phyloP scores from a whole-genome alignment of 495 filamentous ascomycete genomes.

The Annulohypoxylon maeteangense region DNA sequence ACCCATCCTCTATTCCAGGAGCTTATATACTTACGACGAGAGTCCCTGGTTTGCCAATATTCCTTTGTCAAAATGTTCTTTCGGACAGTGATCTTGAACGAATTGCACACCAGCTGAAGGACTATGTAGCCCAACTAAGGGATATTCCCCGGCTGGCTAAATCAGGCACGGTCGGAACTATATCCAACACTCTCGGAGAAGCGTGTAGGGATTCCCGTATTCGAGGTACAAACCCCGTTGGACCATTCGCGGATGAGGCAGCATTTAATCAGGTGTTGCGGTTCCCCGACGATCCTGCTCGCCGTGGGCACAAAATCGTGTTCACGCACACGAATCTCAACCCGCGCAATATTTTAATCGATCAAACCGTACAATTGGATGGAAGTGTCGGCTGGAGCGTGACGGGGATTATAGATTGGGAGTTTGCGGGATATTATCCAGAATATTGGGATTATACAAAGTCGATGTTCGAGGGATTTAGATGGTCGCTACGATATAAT shows the following conservation, averaged over 20 bases:
- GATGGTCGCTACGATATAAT: conserved; percentile 40
- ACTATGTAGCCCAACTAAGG: conserved; percentile 45
- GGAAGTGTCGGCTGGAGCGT: conserved; percentile 34
- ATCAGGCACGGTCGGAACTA: conserved; percentile 11
- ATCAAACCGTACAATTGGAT: conserved; percentile 42
- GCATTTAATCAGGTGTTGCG: conserved; percentile 47
- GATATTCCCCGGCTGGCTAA: conserved; percentile 36
- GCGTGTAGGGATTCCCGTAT: conserved; percentile 43
- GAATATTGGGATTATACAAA: conserved; percentile 45
- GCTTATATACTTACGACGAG: conserved; percentile 41
- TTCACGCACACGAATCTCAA: conserved; percentile 61
- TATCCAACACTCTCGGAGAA: conserved; percentile 47
- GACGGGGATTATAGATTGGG: conserved; percentile 39
- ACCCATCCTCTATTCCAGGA: conserved; percentile 8
- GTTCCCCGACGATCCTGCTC: conserved; percentile 44
- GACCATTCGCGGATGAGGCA: conserved; percentile 49
- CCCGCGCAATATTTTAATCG: conserved; percentile 57
- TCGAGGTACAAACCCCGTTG: conserved; percentile 35
- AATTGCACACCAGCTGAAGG: conserved; percentile 40
- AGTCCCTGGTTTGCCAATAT: conserved; percentile 40
- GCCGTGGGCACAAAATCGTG: conserved; percentile 50
- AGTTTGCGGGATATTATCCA: conserved; percentile 36
- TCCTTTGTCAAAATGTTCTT: conserved; percentile 36
- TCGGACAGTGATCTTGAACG: conserved; percentile 37
- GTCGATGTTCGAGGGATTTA: conserved; percentile 43